Evolutionary conservation across 2,329 filamentous ascomycete genomes (phyloP), one percentile per base, ranked within the genome.

Genomic region (Metarhizium robertsii): DNA sequence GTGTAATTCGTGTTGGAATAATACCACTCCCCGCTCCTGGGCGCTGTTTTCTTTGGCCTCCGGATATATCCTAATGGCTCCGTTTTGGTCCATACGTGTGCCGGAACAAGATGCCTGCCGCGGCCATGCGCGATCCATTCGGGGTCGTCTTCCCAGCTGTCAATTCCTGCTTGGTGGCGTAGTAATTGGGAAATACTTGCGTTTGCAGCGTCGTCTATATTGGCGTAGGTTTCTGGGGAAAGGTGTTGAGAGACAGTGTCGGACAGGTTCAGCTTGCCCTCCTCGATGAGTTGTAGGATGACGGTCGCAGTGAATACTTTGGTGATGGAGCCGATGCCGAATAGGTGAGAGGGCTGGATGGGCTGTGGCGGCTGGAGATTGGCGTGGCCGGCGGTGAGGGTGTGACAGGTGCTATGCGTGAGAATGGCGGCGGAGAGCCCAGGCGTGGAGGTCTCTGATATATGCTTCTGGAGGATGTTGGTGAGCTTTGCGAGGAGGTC

Each of bases 1-100:
- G 57, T 57, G 55, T 58, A 60, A 50, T 60, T 60, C 11, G 55
- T 57, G 25, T 60, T 60, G 6, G 58, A 43, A 14, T 60, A 60
- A 52, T 56, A 54, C 7, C 43, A 60, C 6, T 57, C 49, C 2
- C 57, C 56, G 7, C 49, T 53, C 6, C 55, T 43, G n/a, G 58
- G 58, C 20, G 58, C 58, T 1, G 51, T 56, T 32, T 38, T 53
- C 38, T 50, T 57, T 16, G 58, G 54, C 13, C 58, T 52, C n/a
- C 56, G 56, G 45, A 60, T 53, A 36, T 60, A 58, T 8, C 57
- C 50, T 32, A 60, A 52, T 13, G 58, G 54, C 38, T 60, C 58
- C n/a, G 51, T 49, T 42, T 57, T 60, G 47, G 30, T 51, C 56
- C 58, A 58, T 38, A 50, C 32, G 40, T 58, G 57, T 4, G 43